Base-by-base conservation (phyloP, 257 asterid species). In the Henckelia pumila region DNA sequence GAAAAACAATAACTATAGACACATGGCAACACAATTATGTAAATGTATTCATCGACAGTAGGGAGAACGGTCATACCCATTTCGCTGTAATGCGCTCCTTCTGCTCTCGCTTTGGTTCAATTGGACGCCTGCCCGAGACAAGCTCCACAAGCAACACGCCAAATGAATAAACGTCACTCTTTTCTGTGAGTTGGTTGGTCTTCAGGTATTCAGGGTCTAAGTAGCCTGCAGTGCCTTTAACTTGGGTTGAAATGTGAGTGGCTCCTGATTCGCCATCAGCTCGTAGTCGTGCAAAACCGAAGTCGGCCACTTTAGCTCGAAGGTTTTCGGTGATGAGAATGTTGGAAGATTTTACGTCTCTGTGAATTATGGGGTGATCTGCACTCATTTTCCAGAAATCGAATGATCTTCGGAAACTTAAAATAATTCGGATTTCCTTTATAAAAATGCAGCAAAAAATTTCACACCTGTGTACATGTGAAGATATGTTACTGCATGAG, bases 171-270 rank as follows among this genome's bases (percentile, higher is more conserved):
- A 89, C 95, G 56, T 87, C 95, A 37, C 93, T 89, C 82, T 85
- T 87, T 63, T 82, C 86, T 6, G 92, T 85, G 37, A 87, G 92
- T 11, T 83, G 92, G 64, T 83, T 80, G 1, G 90, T 83, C 75
- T 47, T 75, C 29, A 85, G 63, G 67, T 89, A 89, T 67, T 85
- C 95, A 30, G 95, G 96, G 70, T 89, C 96, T 75, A 87, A 66
- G 73, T 89, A 87, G 19, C 96, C 95, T 13, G 89, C 83, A 2
- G 95, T 87, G 71, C 96, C 96, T 79, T 87, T 89, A 25, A 87
- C 75, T 52, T 84, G 84, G 6, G 95, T 86, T 10, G 88, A 83
- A 26, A 86, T 76, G 74, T 86, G 90, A 64, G 92, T 83, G 11
- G 81, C 84, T 2, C 23, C 55, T 2, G 84, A 64, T 52, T 88